A percentile compares a stretch with the other conserved stretches of the same genome.
Conservation (phyloP, 129 eudicot species). For the Lonicera japonica region DNA sequence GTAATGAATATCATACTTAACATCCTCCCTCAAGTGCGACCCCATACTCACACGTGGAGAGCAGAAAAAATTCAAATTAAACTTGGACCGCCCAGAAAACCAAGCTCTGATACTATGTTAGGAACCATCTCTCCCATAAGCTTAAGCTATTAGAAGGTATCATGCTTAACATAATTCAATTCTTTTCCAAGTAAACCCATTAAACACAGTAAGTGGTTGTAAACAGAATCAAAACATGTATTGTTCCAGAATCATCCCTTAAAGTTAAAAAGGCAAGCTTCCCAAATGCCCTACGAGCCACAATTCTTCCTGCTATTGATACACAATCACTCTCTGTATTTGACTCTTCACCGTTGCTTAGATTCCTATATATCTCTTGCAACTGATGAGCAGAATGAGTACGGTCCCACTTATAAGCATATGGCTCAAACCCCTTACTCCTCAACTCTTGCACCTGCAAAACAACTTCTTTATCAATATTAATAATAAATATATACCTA, state of each 20-base stretch:
- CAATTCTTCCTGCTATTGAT: slow-evolving; percentile 86
- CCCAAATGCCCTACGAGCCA: slow-evolving; percentile 95
- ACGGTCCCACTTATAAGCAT: slow-evolving; percentile 91
- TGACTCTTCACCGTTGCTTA: slow-evolving; percentile 68
- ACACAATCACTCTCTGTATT: slow-evolving; percentile 52
- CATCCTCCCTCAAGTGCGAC: too few species aligned
- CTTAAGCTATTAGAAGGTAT: too few species aligned
- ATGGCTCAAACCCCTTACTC: slow-evolving; percentile 78
- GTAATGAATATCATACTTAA: too few species aligned
- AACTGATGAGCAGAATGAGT: slow-evolving; percentile 74
- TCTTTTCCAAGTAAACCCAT: too few species aligned
- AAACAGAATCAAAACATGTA: slow-evolving; percentile 52
- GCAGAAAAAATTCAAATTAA: too few species aligned
- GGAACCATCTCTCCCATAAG: too few species aligned
- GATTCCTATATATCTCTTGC: slow-evolving; percentile 62
- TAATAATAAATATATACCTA: too few species aligned
- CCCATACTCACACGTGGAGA: too few species aligned
- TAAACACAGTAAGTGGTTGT: background rate
- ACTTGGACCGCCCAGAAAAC: too few species aligned
- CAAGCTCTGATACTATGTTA: too few species aligned
- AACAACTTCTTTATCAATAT: background rate
- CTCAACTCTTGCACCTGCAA: slow-evolving; percentile 83
- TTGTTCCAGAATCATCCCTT: slow-evolving; percentile 94
- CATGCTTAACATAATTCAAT: too few species aligned
- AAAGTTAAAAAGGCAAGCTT: slow-evolving; percentile 91